Evolutionary conservation across 2,329 filamentous ascomycete genomes (phyloP), one percentile per base, ranked within the genome.

Genomic region (Cercospora beticola): DNA sequence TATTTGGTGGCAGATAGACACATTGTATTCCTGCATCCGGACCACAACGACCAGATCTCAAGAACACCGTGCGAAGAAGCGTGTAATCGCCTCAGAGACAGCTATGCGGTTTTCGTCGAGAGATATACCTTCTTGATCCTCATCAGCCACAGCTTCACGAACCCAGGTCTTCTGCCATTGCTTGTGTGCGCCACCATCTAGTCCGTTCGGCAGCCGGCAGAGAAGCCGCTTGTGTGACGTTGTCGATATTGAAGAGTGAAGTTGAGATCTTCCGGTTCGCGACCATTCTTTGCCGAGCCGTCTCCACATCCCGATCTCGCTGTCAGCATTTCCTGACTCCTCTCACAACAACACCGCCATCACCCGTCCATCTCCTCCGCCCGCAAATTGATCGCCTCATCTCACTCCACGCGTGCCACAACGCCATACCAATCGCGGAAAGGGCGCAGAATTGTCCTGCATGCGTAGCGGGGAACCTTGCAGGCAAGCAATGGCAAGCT

Each of bases 401-500:
- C 36, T 26, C 28, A 33, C 54, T 64, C 56, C 31, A 43, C 62
- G 30, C 36, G 16, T 58, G 16, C 23, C 10, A 59, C 31, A n/a
- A n/a, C 23, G 23, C 56, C 36, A 62, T 56, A 4, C 66, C 57
- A 26, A n/a, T 62, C 30, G 21, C 40, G 62, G 60, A 28, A 21
- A 16, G 16, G 43, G 58, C 46, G 62, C 9, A 33, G 40, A 54
- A 21, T 12, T 54, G 52, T 31, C 46, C 58, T 68, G 61, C 68
- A 66, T 65, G 61, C 56, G 59, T 46, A 54, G 67, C 57, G 60
- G 67, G 67, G 65, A 61, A 66, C 52, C 61, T n/a, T 59, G 67
- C 64, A 66, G 21, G 31, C 64, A 67, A 59, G 46, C 59, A 58
- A 52, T 65, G 59, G 40, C 40, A 59, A 61, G 56, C 63, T 46